A percentile compares a stretch with the other conserved stretches of the same genome.
Evolutionary conservation across 1,284 basidiomycete genomes (phyloP).

Genomic region (Apiotrichum veenhuisii): DNA sequence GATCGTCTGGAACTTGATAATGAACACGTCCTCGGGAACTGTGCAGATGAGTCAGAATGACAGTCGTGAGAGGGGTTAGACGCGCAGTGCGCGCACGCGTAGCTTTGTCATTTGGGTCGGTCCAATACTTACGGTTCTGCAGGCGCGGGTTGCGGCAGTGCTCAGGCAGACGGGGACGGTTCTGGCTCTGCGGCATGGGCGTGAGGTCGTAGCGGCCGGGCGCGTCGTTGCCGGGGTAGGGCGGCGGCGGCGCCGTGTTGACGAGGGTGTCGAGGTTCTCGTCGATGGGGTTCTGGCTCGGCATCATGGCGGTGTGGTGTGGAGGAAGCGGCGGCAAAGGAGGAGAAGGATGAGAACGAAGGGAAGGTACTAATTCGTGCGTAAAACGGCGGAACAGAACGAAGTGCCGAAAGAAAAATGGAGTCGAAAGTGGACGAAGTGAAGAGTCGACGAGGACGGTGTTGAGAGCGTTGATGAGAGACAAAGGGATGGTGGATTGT

Average conservation of each 20-base stretch:
- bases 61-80: no score
- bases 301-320: conserved; percentile 6
- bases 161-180: conserved; percentile 43
- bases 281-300: conserved; percentile 11
- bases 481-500: no score
- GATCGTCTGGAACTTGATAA: conserved; percentile 78
- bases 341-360: not conserved
- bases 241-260: conserved; percentile 35
- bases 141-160: conserved; percentile 38
- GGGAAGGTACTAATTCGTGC: no score
- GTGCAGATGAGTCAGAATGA: not conserved
- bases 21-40: conserved; percentile 42
- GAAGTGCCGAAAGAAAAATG: not conserved
- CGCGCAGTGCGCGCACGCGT: not conserved
- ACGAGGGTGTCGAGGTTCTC: conserved; percentile 25
- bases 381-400: no score
- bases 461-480: not conserved
- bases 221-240: conserved; percentile 29
- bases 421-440: no score
- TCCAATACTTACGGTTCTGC: conserved; percentile 23
- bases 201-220: conserved; percentile 30
- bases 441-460: not conserved
- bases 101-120: not conserved
- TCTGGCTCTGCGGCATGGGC: conserved; percentile 34
- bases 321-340: not conserved